A percentile compares a stretch with the other conserved stretches of the same genome.
These are phyloP conservation scores for Neofusicoccum laricinum DNA, from an alignment of 2,329 filamentous ascomycete species.

Conservation along the genomic window DNA sequence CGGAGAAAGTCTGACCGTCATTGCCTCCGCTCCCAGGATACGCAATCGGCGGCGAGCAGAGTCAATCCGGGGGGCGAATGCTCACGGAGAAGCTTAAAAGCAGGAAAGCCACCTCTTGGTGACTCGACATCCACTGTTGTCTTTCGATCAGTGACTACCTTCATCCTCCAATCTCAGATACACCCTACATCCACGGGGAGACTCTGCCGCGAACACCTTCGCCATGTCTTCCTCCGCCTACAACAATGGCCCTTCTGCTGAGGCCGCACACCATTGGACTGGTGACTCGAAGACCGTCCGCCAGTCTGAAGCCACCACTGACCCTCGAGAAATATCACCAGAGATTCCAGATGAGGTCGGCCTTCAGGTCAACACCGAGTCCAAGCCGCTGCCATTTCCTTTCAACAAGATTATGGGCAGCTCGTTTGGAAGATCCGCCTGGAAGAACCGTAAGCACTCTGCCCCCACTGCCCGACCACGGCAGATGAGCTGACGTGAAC, in stretches of 20 bases:
- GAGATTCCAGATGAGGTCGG: constrained; percentile 5
- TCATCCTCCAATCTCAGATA: too few relatives aligned
- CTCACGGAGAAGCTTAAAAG: constrained; percentile 12
- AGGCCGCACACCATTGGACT: not conserved
- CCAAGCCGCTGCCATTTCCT: not conserved
- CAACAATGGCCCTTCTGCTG: constrained; percentile 10
- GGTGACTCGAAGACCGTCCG: not conserved
- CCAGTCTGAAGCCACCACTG: constrained; percentile 1
- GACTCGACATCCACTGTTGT: not conserved
- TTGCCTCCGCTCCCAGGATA: not conserved
- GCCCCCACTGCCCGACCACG: not conserved
- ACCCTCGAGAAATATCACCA: not conserved
- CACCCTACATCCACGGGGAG: not conserved
- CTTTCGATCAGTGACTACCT: not conserved
- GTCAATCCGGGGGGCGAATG: not conserved
- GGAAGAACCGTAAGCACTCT: constrained; percentile 15
- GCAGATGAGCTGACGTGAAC: not conserved
- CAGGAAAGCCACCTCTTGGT: not conserved
- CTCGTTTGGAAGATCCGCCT: constrained; percentile 6
- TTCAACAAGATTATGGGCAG: constrained; percentile 17
- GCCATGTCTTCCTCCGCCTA: constrained; percentile 13
- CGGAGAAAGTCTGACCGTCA: not conserved
- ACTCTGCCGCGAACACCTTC: not conserved
- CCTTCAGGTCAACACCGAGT: not conserved
- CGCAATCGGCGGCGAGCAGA: not conserved